Base-by-base conservation (phyloP, 2,329 filamentous ascomycete genomes). In the Talaromyces marneffei region DNA sequence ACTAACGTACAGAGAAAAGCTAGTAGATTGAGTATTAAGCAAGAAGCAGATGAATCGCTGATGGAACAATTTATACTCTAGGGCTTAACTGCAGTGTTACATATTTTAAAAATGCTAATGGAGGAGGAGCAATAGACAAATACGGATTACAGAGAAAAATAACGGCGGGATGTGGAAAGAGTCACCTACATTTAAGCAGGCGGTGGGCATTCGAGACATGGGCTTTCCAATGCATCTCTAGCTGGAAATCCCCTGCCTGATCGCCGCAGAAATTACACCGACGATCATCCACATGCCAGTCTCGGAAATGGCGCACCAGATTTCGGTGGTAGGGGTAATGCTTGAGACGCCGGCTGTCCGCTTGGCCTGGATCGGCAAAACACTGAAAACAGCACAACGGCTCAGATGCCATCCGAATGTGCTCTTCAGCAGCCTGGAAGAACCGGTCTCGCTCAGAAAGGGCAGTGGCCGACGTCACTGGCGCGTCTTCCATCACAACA, bases 361-460 rank as follows among this genome's bases (percentile, higher is more conserved):
- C 27, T 31, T 35, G 57, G 5, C 16, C 18, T 16, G 27, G 57
- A 37, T 59, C 42, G 16, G 39, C 57, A 27, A 20, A 50, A 33
- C 40, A 61, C 42, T 61, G 53, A 52, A 57, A 61, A 48, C 50
- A 61, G 31, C 48, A 16, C 35, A 20, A 48, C 20, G 57, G 57
- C 42, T 35, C 33, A 9, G n/a, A 23, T 14, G 50, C 50, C 31
- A 18, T 54, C 6, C 18, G 29, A 54, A 54, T 54, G 9, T 54
- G 50, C 50, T 54, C 23, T 29, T 54, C 33, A 14, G 33, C 50
- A 25, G 31, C 50, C 33, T 27, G 50, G 50, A 39, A 54, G 33
- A 6, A 33, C 18, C 33, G 50, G 31, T 53, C 48, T 33, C 48
- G 48, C 27, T 29, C 48, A 31, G 48, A 53, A 33, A 44, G 40